Percentiles rank a stretch among this genome's conserved stretches.
Evolutionary conservation across 108 stramenopile species (phyloP).

Genomic region (Phaeodactylum tricornutum): DNA sequence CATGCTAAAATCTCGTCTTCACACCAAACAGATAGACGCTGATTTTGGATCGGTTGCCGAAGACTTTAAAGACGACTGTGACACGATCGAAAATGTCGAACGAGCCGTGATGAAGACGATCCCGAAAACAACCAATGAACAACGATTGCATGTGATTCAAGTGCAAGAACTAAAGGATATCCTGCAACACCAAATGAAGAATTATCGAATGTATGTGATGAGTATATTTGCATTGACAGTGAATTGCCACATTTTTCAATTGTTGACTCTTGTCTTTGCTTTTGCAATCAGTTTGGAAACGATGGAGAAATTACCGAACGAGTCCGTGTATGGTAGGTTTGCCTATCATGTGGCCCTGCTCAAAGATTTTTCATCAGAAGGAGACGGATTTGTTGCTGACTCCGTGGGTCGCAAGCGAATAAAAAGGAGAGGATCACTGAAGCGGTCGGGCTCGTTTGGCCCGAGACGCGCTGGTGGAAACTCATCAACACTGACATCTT

Average conservation of each 20-base stretch:
- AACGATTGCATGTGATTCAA: slow-evolving; percentile 20
- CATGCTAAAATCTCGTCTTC: slow-evolving; percentile 13
- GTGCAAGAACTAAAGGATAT: slow-evolving; percentile 20
- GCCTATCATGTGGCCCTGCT: slow-evolving; percentile 64
- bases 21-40: slow-evolving; percentile 5
- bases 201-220: slow-evolving; percentile 33
- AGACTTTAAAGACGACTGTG: not conserved
- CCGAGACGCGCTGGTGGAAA: too few relatives aligned
- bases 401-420: too few relatives aligned
- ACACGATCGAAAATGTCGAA: slow-evolving; percentile 1
- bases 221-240: not conserved
- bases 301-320: slow-evolving; percentile 38
- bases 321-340: slow-evolving; percentile 37
- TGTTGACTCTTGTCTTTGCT: not conserved
- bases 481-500: too few relatives aligned
- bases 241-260: not conserved
- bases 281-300: slow-evolving; percentile 15
- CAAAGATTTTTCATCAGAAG: slow-evolving; percentile 50
- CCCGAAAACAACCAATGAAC: slow-evolving; percentile 1
- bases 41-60: not conserved
- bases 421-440: too few relatives aligned
- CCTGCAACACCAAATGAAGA: slow-evolving; percentile 17
- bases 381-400: too few relatives aligned
- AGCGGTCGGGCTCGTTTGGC: too few relatives aligned
- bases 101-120: slow-evolving; percentile 3